phyloP scores from a whole-genome alignment of 495 filamentous ascomycete genomes.

The Neurospora sp. region DNA sequence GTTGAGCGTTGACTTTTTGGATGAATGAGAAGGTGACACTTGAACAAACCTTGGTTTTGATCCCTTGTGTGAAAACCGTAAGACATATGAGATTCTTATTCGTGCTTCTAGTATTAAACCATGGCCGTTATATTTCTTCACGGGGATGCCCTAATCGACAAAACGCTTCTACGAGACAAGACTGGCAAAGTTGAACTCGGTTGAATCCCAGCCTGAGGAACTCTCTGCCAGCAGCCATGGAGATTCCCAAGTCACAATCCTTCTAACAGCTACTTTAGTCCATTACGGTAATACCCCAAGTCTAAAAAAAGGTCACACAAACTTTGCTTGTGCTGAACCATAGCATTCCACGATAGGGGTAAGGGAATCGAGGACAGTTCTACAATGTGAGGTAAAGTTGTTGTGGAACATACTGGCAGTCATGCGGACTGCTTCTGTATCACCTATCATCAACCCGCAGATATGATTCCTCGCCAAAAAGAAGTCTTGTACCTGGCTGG shows the following conservation, averaged over 20 bases:
- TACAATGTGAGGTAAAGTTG: not conserved
- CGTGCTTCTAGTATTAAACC: not conserved
- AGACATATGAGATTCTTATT: not conserved
- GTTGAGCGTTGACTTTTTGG: not conserved
- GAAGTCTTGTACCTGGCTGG: not conserved
- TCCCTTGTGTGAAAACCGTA: not conserved
- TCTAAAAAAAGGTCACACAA: not conserved
- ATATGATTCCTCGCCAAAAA: not conserved
- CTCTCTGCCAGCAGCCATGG: not conserved
- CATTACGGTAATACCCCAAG: not conserved
- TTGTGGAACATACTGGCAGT: not conserved
- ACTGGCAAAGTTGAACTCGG: not conserved
- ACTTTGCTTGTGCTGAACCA: not conserved
- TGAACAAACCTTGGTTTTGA: not conserved
- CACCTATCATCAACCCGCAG: not conserved
- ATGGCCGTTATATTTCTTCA: not conserved
- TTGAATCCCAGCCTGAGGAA: not conserved
- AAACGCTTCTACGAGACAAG: not conserved
- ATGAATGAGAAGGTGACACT: not conserved
- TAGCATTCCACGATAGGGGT: not conserved
- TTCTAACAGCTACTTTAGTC: not conserved
- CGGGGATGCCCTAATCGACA: not conserved
- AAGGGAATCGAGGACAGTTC: not conserved
- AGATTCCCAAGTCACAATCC: not conserved
- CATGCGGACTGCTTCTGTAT: not conserved